Percentiles rank a stretch among this genome's conserved stretches.
Conservation (phyloP, 192 early-diverging fungal genomes). For the Coemansia sp. region DNA sequence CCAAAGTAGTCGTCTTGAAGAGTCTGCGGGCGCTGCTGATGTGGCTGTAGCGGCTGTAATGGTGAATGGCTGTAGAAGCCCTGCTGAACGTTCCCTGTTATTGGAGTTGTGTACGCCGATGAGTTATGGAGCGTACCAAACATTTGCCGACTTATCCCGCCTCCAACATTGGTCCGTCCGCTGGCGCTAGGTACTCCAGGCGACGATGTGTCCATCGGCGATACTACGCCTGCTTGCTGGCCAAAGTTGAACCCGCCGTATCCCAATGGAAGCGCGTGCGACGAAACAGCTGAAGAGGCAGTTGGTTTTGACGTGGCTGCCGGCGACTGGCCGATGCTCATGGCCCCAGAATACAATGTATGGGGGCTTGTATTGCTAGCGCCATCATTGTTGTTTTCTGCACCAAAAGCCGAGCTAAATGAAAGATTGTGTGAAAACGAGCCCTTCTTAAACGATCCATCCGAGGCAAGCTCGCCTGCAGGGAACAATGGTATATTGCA, state of each 20-base stretch:
- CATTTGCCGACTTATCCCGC: not conserved
- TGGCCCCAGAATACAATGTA: not conserved
- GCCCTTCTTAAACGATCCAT: not conserved
- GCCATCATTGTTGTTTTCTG: not conserved
- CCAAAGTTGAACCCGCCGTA: not conserved
- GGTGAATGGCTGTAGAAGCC: not conserved
- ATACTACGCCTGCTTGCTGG: not conserved
- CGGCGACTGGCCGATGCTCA: not conserved
- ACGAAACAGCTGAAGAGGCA: not conserved
- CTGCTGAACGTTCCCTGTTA: not conserved
- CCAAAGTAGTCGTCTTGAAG: slow-evolving; percentile 8
- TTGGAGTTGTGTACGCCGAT: not conserved
- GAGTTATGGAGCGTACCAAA: not conserved
- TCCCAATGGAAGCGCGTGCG: not conserved
- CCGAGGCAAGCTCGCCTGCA: slow-evolving; percentile 2
- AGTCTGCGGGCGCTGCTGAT: not conserved
- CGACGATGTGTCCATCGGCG: not conserved
- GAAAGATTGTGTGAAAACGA: not conserved
- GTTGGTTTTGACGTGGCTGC: not conserved
- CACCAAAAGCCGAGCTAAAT: not conserved
- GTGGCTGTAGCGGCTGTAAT: not conserved
- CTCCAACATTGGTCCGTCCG: not conserved
- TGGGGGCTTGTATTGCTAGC: not conserved
- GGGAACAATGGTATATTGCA: not conserved
- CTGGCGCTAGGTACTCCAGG: not conserved